These are phyloP conservation scores for Phycomyces nitens DNA, from an alignment of 192 early-diverging fungal genomes.

Conservation along the genomic window DNA sequence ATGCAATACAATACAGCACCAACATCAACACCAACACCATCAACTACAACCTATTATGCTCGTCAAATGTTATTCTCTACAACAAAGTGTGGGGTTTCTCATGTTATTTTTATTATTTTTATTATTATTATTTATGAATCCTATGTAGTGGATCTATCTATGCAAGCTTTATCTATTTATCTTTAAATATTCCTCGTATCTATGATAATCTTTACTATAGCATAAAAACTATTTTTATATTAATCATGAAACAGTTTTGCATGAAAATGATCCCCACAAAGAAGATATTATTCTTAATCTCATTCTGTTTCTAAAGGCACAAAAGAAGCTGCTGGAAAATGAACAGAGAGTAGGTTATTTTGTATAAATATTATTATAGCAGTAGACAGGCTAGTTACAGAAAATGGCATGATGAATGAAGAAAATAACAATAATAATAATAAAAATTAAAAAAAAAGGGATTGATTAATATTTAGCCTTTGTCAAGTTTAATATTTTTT, in stretches of 20 bases:
- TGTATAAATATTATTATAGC: too few relatives aligned
- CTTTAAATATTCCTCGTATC: background rate
- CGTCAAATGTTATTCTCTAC: too few relatives aligned
- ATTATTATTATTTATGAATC: background rate
- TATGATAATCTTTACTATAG: background rate
- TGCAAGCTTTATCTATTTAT: background rate
- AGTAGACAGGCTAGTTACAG: too few relatives aligned
- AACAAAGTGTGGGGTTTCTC: too few relatives aligned
- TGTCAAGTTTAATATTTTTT: constrained; percentile 2
- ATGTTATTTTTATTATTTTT: constrained; percentile 3
- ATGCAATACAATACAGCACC: too few relatives aligned
- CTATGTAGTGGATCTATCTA: background rate
- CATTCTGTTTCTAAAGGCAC: background rate
- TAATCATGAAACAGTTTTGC: too few relatives aligned
- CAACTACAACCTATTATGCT: too few relatives aligned
- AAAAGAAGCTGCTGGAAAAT: background rate
- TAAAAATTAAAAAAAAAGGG: background rate
- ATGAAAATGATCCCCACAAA: too few relatives aligned
- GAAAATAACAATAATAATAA: background rate
- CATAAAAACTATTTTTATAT: background rate
- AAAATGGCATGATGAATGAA: background rate
- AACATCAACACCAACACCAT: too few relatives aligned
- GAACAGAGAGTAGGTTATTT: too few relatives aligned
- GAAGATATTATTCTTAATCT: constrained; percentile 1
- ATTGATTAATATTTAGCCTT: background rate